These are phyloP conservation scores for Butyriboletus loyo DNA, from an alignment of 768 basidiomycete species.

Conservation along the genomic window DNA sequence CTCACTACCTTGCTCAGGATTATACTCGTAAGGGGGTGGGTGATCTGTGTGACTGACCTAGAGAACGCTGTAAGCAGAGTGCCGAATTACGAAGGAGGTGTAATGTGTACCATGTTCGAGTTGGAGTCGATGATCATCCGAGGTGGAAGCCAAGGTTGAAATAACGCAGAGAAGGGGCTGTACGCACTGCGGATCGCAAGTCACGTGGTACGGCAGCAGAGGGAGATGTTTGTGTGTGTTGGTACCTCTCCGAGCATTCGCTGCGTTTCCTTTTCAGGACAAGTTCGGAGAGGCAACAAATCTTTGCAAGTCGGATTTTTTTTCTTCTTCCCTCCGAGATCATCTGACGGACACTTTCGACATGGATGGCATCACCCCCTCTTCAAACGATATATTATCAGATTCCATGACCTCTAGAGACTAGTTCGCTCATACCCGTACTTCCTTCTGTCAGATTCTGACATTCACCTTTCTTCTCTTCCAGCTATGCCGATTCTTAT, in stretches of 20 bases:
- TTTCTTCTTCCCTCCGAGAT: background rate
- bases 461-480: slow-evolving; percentile 33
- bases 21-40: slow-evolving; percentile 51
- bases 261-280: slow-evolving; percentile 5
- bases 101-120: slow-evolving; percentile 25
- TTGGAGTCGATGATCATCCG: slow-evolving; percentile 27
- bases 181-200: slow-evolving; percentile 7
- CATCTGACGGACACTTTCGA: slow-evolving; percentile 3
- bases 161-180: background rate
- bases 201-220: slow-evolving; percentile 20
- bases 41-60: slow-evolving; percentile 31
- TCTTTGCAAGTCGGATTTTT: background rate
- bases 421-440: slow-evolving; percentile 61
- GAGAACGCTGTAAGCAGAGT: background rate
- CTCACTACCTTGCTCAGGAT: slow-evolving; percentile 33
- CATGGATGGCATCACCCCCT: slow-evolving; percentile 32
- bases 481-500: slow-evolving; percentile 93
- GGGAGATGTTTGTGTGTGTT: slow-evolving; percentile 14
- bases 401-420: slow-evolving; percentile 81
- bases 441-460: slow-evolving; percentile 33
- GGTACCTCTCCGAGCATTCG: slow-evolving; percentile 9
- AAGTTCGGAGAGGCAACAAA: background rate
- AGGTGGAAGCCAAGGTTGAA: slow-evolving; percentile 1
- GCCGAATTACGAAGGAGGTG: background rate
- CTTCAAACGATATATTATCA: slow-evolving; percentile 22